Conservation (phyloP, 345 rosid species). For the Murraya paniculata region DNA sequence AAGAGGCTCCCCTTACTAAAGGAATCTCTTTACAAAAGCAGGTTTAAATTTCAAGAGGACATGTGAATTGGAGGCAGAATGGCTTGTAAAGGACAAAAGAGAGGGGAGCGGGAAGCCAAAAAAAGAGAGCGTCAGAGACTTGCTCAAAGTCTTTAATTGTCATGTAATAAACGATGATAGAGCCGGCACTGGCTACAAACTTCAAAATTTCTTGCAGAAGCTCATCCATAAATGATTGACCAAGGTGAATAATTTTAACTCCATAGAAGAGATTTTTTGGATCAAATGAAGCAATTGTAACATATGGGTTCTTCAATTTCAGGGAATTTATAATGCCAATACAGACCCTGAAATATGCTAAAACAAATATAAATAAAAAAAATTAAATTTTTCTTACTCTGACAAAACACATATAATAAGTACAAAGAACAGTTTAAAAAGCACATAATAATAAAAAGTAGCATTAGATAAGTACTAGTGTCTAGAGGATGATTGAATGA, state of each 20-base stretch:
- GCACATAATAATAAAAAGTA: too few relatives aligned
- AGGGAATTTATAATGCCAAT: conserved; percentile 37
- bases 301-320: conserved; percentile 39
- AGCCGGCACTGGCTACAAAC: conserved; percentile 21
- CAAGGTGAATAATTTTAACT: conserved; percentile 32
- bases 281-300: conserved; percentile 49
- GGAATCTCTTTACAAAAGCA: too few relatives aligned
- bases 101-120: not conserved
- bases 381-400: not conserved
- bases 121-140: too few relatives aligned
- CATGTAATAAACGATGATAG: conserved; percentile 44
- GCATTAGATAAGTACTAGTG: not conserved
- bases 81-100: not conserved
- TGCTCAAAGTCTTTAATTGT: conserved; percentile 43
- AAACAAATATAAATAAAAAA: not conserved
- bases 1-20: too few relatives aligned
- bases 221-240: conserved; percentile 29
- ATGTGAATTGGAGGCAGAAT: not conserved
- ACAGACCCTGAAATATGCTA: conserved; percentile 33
- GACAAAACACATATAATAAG: not conserved
- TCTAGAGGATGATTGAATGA: not conserved
- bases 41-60: not conserved
- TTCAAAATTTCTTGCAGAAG: conserved; percentile 44
- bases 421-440: not conserved
- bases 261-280: conserved; percentile 49